Evolutionary conservation across 495 filamentous ascomycete species (phyloP), one percentile per base, ranked within the genome.

Genomic region (Trichoderma virens): DNA sequence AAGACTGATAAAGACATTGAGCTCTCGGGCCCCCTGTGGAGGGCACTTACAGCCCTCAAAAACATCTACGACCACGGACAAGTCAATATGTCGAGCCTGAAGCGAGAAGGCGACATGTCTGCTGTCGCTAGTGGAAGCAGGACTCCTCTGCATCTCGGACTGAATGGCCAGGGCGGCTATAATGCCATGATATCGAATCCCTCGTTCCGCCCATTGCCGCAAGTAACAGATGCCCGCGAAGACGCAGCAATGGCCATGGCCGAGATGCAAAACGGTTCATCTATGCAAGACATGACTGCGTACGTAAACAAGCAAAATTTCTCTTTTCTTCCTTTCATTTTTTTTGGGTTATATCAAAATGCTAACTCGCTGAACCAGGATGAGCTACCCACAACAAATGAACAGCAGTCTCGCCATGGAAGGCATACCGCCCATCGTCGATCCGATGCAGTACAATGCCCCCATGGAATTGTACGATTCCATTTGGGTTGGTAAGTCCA

Each of bases 1-100:
- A 76, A 74, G 59, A 78, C 78, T 0, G 79, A 81, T 32, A 79
- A 73, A 63, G 82, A 85, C 67, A 83, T 83, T 62, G 80, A 83
- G 68, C 71, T 85, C 23, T 83, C 80, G 1, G 82, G 81, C 0
- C 82, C 82, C 5, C 73, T 83, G 7, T 82, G 79, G 3, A 69
- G 81, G 59, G 82, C 82, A 9, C 67, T 85, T 41, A 75, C 72
- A 1, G 82, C 82, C n/a, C 69, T 85, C 32, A 80, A 78, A 65
- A 83, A 83, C 61, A 85, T 85, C 34, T 85, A 85, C 60, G 82
- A 83, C 65, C 81, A 83, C 70, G 82, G 82, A 1, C 79, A 76
- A 45, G 68, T 82, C 16, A 68, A 76, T 8, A 76, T 74, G 0
- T 73, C 76, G 2, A 67, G 66, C 0, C 35, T 76, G 23, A 79